Conservation (phyloP, 1,284 basidiomycete genomes). For the Cryptococcus floricola region DNA sequence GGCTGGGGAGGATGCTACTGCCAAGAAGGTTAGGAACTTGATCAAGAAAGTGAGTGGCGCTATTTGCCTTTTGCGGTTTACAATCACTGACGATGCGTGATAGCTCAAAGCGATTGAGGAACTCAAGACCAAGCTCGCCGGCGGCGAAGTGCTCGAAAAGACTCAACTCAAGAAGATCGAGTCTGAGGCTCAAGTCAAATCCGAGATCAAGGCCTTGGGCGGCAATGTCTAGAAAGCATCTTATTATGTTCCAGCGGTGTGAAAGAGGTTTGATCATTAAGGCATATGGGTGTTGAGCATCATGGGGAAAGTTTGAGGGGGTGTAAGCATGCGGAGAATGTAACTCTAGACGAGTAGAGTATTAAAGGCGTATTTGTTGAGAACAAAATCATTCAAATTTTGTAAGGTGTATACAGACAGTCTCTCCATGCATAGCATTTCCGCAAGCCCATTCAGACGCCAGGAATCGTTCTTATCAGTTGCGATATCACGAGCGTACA, state of each 20-base stretch:
- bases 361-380: too few species aligned
- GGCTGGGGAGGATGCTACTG: slow-evolving; percentile 64
- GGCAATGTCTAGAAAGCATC: slow-evolving; percentile 16
- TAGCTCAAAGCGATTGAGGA: slow-evolving; percentile 94
- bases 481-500: too few species aligned
- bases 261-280: too few species aligned
- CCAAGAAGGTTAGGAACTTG: slow-evolving; percentile 89
- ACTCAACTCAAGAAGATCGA: slow-evolving; percentile 96
- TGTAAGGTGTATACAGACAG: too few species aligned
- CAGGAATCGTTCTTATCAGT: too few species aligned
- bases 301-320: too few species aligned
- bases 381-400: too few species aligned
- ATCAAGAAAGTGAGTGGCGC: slow-evolving; percentile 74
- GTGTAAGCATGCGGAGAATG: too few species aligned
- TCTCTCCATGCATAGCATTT: too few species aligned
- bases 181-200: slow-evolving; percentile 73
- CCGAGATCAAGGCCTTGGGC: slow-evolving; percentile 64
- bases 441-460: too few species aligned
- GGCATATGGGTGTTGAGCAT: too few species aligned
- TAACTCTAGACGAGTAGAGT: too few species aligned
- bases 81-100: neutral
- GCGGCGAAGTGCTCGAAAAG: slow-evolving; percentile 83
- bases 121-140: slow-evolving; percentile 79
- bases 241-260: neutral
- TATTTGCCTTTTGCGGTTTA: slow-evolving; percentile 2